These are phyloP conservation scores for Rhizopus microsporus DNA, from an alignment of 371 early-diverging fungal genomes.

Conservation along the genomic window DNA sequence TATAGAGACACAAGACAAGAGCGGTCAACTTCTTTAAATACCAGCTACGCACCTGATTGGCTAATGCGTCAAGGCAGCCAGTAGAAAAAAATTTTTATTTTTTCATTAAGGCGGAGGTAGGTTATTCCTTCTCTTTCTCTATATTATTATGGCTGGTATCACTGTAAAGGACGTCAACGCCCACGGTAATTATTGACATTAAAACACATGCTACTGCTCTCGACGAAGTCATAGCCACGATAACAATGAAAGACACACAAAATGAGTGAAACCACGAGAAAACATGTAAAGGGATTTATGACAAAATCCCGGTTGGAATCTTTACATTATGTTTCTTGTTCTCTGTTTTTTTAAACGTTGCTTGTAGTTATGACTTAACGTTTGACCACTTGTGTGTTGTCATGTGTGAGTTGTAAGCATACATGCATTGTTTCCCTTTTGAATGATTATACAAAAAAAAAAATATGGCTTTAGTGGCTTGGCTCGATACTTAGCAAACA, in stretches of 20 bases:
- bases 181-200: constrained; percentile 55
- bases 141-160: constrained; percentile 61
- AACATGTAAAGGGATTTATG: too few relatives aligned
- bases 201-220: background rate
- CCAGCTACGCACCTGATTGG: background rate
- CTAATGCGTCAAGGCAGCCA: background rate
- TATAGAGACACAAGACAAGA: background rate
- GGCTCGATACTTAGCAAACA: constrained; percentile 11
- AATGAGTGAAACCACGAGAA: background rate
- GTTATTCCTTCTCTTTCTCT: constrained; percentile 29
- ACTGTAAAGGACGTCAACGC: constrained; percentile 98
- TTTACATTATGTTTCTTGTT: too few relatives aligned
- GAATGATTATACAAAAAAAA: too few relatives aligned
- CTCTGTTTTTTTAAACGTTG: background rate
- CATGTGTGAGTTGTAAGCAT: too few relatives aligned
- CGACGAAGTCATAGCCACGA: background rate
- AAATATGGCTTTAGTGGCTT: constrained; percentile 16
- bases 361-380: background rate
- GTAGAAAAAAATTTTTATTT: constrained; percentile 16
- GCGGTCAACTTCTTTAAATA: background rate
- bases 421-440: too few relatives aligned
- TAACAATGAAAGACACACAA: constrained; percentile 8
- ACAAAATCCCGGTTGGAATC: background rate
- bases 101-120: constrained; percentile 15
- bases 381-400: background rate